Percentiles rank a stretch among this genome's conserved stretches.
These are phyloP conservation scores for Termitomyces titanicus DNA, from an alignment of 768 basidiomycete species.

Conservation along the genomic window DNA sequence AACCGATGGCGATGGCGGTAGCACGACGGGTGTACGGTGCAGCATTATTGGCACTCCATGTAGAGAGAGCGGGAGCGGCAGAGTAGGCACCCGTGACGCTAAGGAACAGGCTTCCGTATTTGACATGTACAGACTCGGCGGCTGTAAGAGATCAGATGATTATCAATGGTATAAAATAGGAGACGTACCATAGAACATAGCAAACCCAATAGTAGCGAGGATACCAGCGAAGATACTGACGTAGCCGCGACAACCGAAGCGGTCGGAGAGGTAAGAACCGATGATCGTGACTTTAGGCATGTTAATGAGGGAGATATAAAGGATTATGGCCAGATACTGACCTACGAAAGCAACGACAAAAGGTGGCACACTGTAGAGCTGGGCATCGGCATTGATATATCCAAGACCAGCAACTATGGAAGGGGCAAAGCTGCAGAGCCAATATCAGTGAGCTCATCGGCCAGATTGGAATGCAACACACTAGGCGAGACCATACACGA, in stretches of 20 bases:
- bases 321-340: slow-evolving; percentile 21
- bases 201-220: slow-evolving; percentile 45
- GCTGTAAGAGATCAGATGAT: slow-evolving; percentile 16
- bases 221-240: slow-evolving; percentile 40
- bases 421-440: slow-evolving; percentile 46
- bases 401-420: slow-evolving; percentile 68
- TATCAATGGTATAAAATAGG: background rate
- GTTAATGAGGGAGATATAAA: background rate
- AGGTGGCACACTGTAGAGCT: slow-evolving; percentile 61
- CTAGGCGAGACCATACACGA: slow-evolving; percentile 47
- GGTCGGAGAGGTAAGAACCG: slow-evolving; percentile 49
- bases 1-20: slow-evolving; percentile 53
- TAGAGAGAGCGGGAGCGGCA: slow-evolving; percentile 48
- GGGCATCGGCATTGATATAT: slow-evolving; percentile 48
- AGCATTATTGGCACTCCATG: slow-evolving; percentile 63
- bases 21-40: slow-evolving; percentile 55
- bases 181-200: slow-evolving; percentile 50
- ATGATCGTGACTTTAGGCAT: slow-evolving; percentile 27
- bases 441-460: no score
- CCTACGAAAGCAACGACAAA: slow-evolving; percentile 49
- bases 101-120: slow-evolving; percentile 56
- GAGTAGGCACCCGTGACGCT: slow-evolving; percentile 49
- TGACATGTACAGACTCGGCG: slow-evolving; percentile 33
- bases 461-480: background rate
- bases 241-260: slow-evolving; percentile 46